Evolutionary conservation across 352 stramenopile species (phyloP), one percentile per base, ranked within the genome.

Genomic region (Pythium dissotocum): DNA sequence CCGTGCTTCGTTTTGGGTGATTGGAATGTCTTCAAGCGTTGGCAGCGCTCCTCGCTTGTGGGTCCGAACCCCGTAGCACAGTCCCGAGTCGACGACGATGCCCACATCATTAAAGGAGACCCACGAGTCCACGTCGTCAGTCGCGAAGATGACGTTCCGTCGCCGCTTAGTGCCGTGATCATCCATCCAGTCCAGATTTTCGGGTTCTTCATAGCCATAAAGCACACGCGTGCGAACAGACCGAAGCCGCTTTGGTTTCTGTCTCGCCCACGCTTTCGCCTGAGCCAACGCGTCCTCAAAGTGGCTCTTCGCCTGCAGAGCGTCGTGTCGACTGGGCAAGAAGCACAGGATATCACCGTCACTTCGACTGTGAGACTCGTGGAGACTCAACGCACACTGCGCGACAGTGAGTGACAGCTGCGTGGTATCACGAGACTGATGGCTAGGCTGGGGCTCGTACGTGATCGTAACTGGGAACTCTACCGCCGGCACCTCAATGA

Each of bases 311-410:
- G 44, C 16, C n/a, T 52, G 18, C n/a, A 52, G 9, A 8, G 44
- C 6, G n/a, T 52, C 44, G n/a, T 52, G n/a, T 10, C 9, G 18
- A 28, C 44, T 52, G 44, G 18, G 18, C 9, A 52, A 30, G 44
- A 52, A 52, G 18, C 44, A 52, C 44, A 52, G n/a, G n/a, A 52
- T 52, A 30, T 52, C 44, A 7, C 44, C 44, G n/a, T 52, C 44
- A 18, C 44, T 52, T 52, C 44, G 44, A 9, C n/a, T 52, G 44
- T 52, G 44, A 26, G 44, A 26, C n/a, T 52, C 44, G 44, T 52
- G 44, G n/a, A 52, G 44, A 14, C 44, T 18, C 44, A 52, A 52
- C 44, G 44, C 44, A 28, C 44, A 52, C 44, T 30, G 6, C n/a
- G 44, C 44, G 18, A 52, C 44, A 30, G 44, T 26, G 5, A 52